Evolutionary conservation across 768 basidiomycete genomes (phyloP), one percentile per base, ranked within the genome.

Genomic region (Polyporus arcularius): DNA sequence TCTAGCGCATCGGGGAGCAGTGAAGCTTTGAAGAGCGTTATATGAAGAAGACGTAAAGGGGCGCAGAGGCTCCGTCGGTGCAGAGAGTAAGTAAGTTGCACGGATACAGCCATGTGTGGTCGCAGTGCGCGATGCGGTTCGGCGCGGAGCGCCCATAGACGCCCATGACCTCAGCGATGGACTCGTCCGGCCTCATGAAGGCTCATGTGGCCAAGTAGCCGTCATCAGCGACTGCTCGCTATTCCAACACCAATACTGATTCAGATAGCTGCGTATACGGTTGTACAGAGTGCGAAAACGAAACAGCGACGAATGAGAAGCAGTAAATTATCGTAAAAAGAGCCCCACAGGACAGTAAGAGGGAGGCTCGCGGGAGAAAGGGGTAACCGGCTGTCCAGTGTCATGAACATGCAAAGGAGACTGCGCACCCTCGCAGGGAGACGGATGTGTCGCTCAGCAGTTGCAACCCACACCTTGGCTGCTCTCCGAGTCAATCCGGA

Each of bases 401-500:
- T 62, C 65, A 58, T 58, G 31, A 55, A 56, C 53, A 51, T 31
- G 35, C 11, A 49, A 47, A 32, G 54, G 46, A 21, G 28, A 28
- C 49, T 15, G 21, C 52, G 39, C 38, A 35, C 16, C 35, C 52
- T 38, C 35, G 32, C 16, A 35, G 42, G 31, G 30, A 39, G 53
- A 31, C 4, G 26, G 9, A 11, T 26, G 30, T 39, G 38, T 35
- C 21, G 55, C 55, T 81, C 68, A 96, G 78, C 96, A 98, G 72
- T 85, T 94, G 83, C 96, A 98, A 58, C 89, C 91, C 71, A 93
- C 94, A 74, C 81, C 90, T 81, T 96, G 94, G 57, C 89, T 87
- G 72, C 83, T 90, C 78, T 97, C 94, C 58, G 90, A 86, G 76
- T 98, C 94, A 73, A 98, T 91, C 74, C 94, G 89, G 75, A 99